These are phyloP conservation scores for Moesziomyces parantarcticus DNA, from an alignment of 1,284 basidiomycete species.

Conservation along the genomic window DNA sequence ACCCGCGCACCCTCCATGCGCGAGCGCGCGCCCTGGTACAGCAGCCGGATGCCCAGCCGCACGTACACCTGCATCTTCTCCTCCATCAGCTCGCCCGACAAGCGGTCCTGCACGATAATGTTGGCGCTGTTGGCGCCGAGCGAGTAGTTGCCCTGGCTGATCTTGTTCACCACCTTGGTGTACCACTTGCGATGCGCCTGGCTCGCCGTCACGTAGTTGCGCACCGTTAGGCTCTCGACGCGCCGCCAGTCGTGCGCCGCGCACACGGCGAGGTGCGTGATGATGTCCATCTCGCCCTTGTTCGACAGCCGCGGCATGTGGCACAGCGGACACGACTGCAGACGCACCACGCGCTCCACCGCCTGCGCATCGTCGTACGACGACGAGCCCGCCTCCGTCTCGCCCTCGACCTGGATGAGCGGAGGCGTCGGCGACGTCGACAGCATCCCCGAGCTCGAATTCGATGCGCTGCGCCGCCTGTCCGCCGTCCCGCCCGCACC, in stretches of 20 bases:
- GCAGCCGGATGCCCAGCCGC: slow-evolving; percentile 85
- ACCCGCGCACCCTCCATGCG: slow-evolving; percentile 90
- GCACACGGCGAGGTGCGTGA: slow-evolving; percentile 88
- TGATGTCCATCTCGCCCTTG: slow-evolving; percentile 90
- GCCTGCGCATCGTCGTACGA: slow-evolving; percentile 11
- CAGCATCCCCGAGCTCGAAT: slow-evolving; percentile 24
- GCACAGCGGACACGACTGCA: slow-evolving; percentile 92
- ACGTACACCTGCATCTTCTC: slow-evolving; percentile 99
- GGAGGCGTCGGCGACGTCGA: slow-evolving; percentile 31
- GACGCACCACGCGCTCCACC: slow-evolving; percentile 87
- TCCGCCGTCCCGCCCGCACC: not conserved
- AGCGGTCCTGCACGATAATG: slow-evolving; percentile 75
- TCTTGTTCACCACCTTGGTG: slow-evolving; percentile 84
- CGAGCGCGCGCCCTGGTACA: slow-evolving; percentile 90
- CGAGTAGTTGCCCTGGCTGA: slow-evolving; percentile 80
- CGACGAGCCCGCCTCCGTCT: not conserved
- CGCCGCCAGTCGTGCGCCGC: slow-evolving; percentile 88
- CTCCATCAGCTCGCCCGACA: slow-evolving; percentile 91
- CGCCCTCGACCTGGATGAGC: slow-evolving; percentile 24
- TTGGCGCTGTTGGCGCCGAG: slow-evolving; percentile 93
- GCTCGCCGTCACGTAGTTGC: slow-evolving; percentile 93
- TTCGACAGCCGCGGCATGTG: slow-evolving; percentile 84
- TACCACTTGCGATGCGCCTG: slow-evolving; percentile 98
- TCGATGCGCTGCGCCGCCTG: slow-evolving; percentile 14
- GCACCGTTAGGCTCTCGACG: slow-evolving; percentile 77